Conservation (phyloP, 371 early-diverging fungal genomes). For the Haplosporangium sp. region DNA sequence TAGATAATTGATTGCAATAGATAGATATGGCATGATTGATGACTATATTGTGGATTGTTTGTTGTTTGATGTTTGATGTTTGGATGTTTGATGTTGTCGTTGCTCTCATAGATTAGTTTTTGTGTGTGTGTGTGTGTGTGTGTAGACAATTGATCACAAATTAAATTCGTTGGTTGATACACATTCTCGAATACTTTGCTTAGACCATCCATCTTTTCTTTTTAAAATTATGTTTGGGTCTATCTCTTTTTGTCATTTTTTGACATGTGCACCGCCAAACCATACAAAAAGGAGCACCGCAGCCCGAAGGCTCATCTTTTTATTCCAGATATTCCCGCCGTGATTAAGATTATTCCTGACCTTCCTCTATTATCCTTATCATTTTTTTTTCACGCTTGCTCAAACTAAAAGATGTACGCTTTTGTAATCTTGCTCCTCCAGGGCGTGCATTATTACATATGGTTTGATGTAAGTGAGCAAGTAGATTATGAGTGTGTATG, state of each 20-base stretch:
- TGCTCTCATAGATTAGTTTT: too few species aligned
- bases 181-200: not conserved
- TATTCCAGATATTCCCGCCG: not conserved
- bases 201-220: too few species aligned
- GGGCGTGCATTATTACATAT: not conserved
- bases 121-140: too few species aligned
- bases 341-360: conserved; percentile 3
- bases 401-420: not conserved
- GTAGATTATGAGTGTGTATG: not conserved
- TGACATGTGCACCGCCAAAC: not conserved
- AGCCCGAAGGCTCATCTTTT: not conserved
- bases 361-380: not conserved
- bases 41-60: too few species aligned
- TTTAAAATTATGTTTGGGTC: too few species aligned
- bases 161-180: conserved; percentile 2
- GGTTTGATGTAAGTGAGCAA: not conserved
- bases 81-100: not conserved
- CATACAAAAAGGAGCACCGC: not conserved
- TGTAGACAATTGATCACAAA: not conserved
- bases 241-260: not conserved
- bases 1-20: not conserved
- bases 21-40: too few species aligned
- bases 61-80: not conserved
- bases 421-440: not conserved
- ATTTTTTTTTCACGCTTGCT: not conserved